These are phyloP conservation scores for Platanthera guangdongensis DNA, from an alignment of 106 monocot species.

Conservation along the genomic window DNA sequence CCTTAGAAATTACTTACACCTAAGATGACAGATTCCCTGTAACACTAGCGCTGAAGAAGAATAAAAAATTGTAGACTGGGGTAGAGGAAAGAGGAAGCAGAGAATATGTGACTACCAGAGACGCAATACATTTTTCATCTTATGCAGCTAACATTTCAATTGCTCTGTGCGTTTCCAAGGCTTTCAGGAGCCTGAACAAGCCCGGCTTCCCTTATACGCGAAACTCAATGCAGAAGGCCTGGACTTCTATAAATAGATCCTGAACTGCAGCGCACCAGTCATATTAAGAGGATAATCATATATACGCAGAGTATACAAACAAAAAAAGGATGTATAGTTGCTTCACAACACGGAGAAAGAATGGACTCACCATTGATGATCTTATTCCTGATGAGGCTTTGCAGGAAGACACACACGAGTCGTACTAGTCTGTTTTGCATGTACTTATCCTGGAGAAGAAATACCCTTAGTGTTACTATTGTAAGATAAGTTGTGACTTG, in stretches of 20 bases:
- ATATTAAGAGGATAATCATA: background rate
- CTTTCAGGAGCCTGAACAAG: constrained; percentile 88
- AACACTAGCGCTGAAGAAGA: too few species aligned
- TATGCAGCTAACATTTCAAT: constrained; percentile 3
- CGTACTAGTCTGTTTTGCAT: constrained; percentile 96
- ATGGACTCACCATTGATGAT: constrained; percentile 75
- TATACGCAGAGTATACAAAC: background rate
- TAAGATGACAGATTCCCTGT: too few species aligned
- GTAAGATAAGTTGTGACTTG: too few species aligned
- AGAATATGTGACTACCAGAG: background rate
- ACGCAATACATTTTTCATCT: background rate
- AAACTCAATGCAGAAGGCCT: constrained; percentile 97
- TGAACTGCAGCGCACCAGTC: constrained; percentile 43
- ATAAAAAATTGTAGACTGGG: too few species aligned
- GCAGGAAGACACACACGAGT: constrained; percentile 92
- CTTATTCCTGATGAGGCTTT: constrained; percentile 88
- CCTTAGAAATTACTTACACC: too few species aligned
- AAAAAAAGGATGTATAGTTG: background rate
- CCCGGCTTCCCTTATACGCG: constrained; percentile 88
- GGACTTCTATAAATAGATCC: constrained; percentile 91
- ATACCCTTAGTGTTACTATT: background rate
- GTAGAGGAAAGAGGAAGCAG: too few species aligned
- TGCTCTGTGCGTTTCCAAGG: constrained; percentile 31
- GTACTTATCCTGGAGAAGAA: constrained; percentile 76
- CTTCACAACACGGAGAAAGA: background rate